Conservation (phyloP, 441 rosid genomes). For the Gossypium lobatum region DNA sequence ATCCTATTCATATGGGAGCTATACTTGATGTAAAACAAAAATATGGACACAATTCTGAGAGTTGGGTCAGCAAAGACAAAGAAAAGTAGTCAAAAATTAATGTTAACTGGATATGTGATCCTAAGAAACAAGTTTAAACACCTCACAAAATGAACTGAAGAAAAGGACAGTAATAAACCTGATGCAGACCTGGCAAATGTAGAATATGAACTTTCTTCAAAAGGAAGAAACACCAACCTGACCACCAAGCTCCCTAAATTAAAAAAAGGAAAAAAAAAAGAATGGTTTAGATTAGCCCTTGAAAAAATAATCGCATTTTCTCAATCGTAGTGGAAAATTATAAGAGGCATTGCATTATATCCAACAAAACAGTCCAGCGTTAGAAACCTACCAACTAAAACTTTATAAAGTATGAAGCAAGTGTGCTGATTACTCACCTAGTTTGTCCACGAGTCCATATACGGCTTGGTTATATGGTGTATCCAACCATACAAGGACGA, state of each 20-base stretch:
- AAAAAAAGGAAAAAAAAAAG: slow-evolving; percentile 13
- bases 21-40: neutral
- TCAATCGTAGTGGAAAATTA: slow-evolving; percentile 10
- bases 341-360: neutral
- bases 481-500: slow-evolving; percentile 90
- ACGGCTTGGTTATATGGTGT: slow-evolving; percentile 95
- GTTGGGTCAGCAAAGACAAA: neutral
- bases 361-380: slow-evolving; percentile 6
- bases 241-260: slow-evolving; percentile 86
- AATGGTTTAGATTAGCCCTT: slow-evolving; percentile 12
- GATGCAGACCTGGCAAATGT: slow-evolving; percentile 96
- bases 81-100: neutral
- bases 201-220: slow-evolving; percentile 89
- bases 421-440: slow-evolving; percentile 47
- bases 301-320: neutral
- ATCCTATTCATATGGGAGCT: neutral
- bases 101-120: neutral
- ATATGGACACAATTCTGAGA: neutral
- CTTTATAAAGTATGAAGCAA: slow-evolving; percentile 7
- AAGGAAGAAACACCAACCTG: slow-evolving; percentile 87
- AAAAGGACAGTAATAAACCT: slow-evolving; percentile 71
- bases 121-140: neutral
- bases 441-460: slow-evolving; percentile 86
- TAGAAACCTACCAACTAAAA: neutral
- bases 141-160: neutral